Conservation (phyloP, 441 rosid genomes). For the Pelargonium australe region DNA sequence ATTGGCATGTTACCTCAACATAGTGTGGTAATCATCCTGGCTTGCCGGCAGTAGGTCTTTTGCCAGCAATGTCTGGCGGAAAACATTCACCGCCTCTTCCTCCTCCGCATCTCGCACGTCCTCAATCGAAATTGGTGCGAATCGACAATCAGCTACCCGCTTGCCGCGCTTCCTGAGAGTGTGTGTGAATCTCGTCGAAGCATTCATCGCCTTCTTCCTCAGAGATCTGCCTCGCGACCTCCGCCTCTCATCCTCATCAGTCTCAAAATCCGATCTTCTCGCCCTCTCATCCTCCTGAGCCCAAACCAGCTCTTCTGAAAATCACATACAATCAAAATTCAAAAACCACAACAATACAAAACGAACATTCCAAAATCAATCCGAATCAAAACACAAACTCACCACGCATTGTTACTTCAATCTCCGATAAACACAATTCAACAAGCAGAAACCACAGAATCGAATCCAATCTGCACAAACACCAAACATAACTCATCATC, state of each 20-base stretch:
- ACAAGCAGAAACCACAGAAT: neutral
- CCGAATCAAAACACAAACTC: constrained; percentile 1
- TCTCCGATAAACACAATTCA: neutral
- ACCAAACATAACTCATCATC: neutral
- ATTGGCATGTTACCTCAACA: constrained; percentile 54
- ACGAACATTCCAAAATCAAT: neutral
- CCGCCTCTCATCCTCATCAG: constrained; percentile 95
- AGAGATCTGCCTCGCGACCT: constrained; percentile 77
- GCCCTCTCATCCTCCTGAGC: constrained; percentile 78
- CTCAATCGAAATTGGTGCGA: constrained; percentile 88
- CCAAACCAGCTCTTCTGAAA: constrained; percentile 37
- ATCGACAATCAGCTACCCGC: constrained; percentile 79
- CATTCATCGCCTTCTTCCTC: constrained; percentile 86
- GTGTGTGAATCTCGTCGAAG: constrained; percentile 81
- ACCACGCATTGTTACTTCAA: constrained; percentile 36
- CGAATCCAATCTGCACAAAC: neutral
- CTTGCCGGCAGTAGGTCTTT: constrained; percentile 67
- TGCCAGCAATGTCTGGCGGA: constrained; percentile 66
- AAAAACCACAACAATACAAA: neutral
- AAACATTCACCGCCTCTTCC: constrained; percentile 72
- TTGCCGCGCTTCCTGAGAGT: constrained; percentile 74
- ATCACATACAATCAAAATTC: neutral
- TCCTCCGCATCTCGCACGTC: constrained; percentile 84
- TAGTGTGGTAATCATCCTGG: constrained; percentile 85
- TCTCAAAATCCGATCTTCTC: constrained; percentile 87